These are phyloP conservation scores for Moricandia moricandioides DNA, from an alignment of 345 rosid species.

Conservation along the genomic window DNA sequence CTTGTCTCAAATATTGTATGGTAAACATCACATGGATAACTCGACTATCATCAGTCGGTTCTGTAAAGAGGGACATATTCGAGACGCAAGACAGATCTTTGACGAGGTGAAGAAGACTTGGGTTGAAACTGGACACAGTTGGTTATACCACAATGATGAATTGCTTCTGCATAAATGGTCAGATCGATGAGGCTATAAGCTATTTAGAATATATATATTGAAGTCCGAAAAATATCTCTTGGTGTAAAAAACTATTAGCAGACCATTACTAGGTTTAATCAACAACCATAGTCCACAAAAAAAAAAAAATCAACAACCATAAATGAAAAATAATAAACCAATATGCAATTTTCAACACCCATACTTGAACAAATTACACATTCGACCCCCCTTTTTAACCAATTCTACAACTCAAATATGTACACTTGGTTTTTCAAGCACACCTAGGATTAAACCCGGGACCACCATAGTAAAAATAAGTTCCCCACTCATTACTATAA, in stretches of 20 bases:
- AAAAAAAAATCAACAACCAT: neutral
- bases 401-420: constrained; percentile 7
- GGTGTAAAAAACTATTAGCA: neutral
- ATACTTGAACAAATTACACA: constrained; percentile 24
- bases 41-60: constrained; percentile 40
- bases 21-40: too few relatives aligned
- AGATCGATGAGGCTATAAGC: constrained; percentile 40
- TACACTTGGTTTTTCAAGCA: constrained; percentile 43
- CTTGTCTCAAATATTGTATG: constrained; percentile 1
- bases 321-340: constrained; percentile 12
- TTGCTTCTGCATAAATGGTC: constrained; percentile 57
- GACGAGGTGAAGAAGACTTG: constrained; percentile 56
- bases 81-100: constrained; percentile 56
- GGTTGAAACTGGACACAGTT: constrained; percentile 61
- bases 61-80: constrained; percentile 54
- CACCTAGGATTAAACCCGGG: constrained; percentile 81
- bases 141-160: constrained; percentile 76
- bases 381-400: neutral
- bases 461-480: constrained; percentile 89
- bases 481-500: constrained; percentile 83
- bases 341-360: constrained; percentile 25
- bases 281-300: too few relatives aligned
- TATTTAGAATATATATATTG: too few relatives aligned
- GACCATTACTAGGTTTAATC: neutral
- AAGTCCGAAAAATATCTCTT: too few relatives aligned